Evolutionary conservation across 108 stramenopile genomes (phyloP), one percentile per base, ranked within the genome.

Genomic region (Fragilariopsis cylindrus): DNA sequence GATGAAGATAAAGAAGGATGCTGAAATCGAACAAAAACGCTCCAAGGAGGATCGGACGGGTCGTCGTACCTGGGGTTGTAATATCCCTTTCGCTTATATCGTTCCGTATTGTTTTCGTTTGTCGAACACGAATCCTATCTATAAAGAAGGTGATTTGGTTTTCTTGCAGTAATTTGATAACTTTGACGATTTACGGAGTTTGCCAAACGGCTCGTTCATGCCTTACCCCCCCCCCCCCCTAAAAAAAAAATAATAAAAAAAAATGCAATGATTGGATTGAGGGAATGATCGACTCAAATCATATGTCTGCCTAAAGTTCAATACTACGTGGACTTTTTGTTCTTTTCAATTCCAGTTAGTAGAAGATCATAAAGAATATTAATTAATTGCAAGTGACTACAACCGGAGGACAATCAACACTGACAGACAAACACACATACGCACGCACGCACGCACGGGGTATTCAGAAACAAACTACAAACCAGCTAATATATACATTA

Each of bases 1-100:
- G 15, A 12, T 11, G 15, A 45, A 12, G 12, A 39, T 40, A 44
- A 66, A 45, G 65, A 39, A 66, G 65, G 65, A 53, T 6, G 55
- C 55, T 13, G 69, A 71, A 66, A 45, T 12, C 16, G 42, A 65
- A 21, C 40, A 70, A 57, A 57, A 30, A 70, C 55, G 4, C 8
- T 18, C 39, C 48, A 13, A 48, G 7, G 19, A 7, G 21, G 16
- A 48, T 45, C 3, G 21, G 4, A 68, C 60, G 21, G 8, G 19
- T 8, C 46, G 48, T n/a, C 76, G 76, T 4, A 57, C 54, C 40
- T 63, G 68, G 58, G 76, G 49, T 7, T 76, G 76, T 50, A 69
- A 69, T 57, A 67, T 76, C 42, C 76, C 76, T 18, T 76, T 76
- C 15, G 57, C 76, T 42, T 68, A 76, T 47, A 18, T 76, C 43